Conservation (phyloP, 2,329 filamentous ascomycete genomes). For the Fusarium dlaminii region DNA sequence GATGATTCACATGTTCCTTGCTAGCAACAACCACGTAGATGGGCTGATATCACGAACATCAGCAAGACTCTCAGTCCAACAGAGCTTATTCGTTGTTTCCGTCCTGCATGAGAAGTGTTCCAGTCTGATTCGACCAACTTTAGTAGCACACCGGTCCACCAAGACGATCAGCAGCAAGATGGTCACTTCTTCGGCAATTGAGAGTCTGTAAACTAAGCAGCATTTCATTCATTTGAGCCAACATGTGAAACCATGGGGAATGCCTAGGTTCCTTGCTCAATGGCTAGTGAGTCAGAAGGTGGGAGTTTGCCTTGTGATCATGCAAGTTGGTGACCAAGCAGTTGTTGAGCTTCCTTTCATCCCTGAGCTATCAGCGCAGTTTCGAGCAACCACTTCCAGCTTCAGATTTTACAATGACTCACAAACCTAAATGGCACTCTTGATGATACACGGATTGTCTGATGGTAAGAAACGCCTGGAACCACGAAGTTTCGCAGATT, state of each 20-base stretch:
- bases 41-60: not conserved
- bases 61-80: fast-evolving
- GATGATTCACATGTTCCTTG: slow-evolving; percentile 9
- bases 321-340: not conserved
- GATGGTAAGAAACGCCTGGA: fast-evolving
- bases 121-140: not conserved
- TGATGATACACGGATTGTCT: fast-evolving
- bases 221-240: not conserved
- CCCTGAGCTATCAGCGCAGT: not conserved
- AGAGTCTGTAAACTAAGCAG: not conserved
- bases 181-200: not conserved
- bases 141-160: not conserved
- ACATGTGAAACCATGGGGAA: not conserved
- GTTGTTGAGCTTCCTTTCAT: not conserved
- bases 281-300: not conserved
- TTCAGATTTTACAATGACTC: not conserved
- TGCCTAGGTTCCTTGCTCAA: not conserved
- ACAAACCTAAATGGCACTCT: too few species aligned
- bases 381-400: not conserved
- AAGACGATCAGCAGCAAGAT: not conserved
- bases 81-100: not conserved
- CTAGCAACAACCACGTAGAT: not conserved
- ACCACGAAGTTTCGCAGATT: not conserved
- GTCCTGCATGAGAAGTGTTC: not conserved
- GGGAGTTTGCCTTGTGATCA: not conserved